Conservation (phyloP, 306 rosid species). For the Sindora glabra region DNA sequence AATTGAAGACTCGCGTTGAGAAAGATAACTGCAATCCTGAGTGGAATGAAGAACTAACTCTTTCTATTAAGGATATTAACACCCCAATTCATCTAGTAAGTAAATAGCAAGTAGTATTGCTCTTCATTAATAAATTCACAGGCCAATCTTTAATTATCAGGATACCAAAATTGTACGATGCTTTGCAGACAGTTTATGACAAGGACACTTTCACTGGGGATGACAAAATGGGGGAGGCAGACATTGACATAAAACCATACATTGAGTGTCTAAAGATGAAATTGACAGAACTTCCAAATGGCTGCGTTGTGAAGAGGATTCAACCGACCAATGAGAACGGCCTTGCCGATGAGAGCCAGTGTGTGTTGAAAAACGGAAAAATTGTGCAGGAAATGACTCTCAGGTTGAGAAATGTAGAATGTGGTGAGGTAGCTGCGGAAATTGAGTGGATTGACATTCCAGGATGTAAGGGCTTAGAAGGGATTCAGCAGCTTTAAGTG, state of each 20-base stretch:
- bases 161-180: background rate
- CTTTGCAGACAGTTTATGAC: constrained; percentile 56
- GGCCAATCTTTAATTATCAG: background rate
- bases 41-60: constrained; percentile 85
- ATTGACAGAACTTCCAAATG: constrained; percentile 46
- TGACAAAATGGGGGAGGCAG: constrained; percentile 85
- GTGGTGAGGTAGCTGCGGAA: constrained; percentile 57
- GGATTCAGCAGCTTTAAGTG: no score
- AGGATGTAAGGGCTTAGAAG: constrained; percentile 33
- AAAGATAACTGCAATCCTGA: constrained; percentile 57
- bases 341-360: constrained; percentile 61
- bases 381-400: constrained; percentile 62
- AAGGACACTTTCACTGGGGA: constrained; percentile 57
- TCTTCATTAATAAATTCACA: no score
- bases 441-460: constrained; percentile 55
- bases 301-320: constrained; percentile 50
- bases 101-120: no score
- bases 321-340: constrained; percentile 43
- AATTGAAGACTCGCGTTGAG: constrained; percentile 50
- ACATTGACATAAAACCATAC: constrained; percentile 64
- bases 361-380: constrained; percentile 51
- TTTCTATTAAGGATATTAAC: constrained; percentile 34
- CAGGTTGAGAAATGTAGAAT: constrained; percentile 60
- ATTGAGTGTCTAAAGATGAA: constrained; percentile 38
- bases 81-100: constrained; percentile 53